Conservation (phyloP, 768 basidiomycete genomes). For the Tremella fuciformis region DNA sequence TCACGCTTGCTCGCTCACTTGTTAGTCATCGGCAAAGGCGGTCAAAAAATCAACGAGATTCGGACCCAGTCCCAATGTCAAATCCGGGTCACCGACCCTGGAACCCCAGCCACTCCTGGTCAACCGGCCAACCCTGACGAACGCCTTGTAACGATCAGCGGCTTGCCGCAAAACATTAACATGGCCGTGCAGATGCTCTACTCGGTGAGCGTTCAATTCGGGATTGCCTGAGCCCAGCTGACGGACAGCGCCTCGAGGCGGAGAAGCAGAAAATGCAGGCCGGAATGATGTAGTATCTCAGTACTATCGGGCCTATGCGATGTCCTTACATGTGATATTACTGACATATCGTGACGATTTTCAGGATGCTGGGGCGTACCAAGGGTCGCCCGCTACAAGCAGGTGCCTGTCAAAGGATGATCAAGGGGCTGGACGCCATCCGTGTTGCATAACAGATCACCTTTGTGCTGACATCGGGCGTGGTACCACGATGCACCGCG, state of each 20-base stretch:
- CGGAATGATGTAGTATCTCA: conserved; percentile 5
- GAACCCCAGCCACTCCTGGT: conserved; percentile 70
- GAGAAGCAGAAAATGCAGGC: conserved; percentile 14
- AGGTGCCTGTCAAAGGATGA: no score
- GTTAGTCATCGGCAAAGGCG: conserved; percentile 88
- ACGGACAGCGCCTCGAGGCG: conserved; percentile 17
- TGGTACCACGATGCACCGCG: no score
- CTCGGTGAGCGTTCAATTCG: conserved; percentile 29
- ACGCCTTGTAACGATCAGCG: conserved; percentile 91
- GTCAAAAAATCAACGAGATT: conserved; percentile 98
- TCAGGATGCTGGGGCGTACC: no score
- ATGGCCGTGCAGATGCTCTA: conserved; percentile 85
- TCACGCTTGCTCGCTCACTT: background rate
- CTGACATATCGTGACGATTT: no score
- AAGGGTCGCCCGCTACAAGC: no score
- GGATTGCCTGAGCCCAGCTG: conserved; percentile 3
- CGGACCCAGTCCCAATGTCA: conserved; percentile 90
- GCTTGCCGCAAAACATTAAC: conserved; percentile 90
- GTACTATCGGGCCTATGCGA: conserved; percentile 6
- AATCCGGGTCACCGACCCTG: conserved; percentile 98
- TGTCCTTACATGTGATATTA: background rate
- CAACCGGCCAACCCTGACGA: conserved; percentile 60
- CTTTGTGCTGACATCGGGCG: no score
- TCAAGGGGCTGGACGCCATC: no score
- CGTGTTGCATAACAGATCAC: no score